Evolutionary conservation across 2,329 filamentous ascomycete genomes (phyloP), one percentile per base, ranked within the genome.

Genomic region (Xylaria sp.): DNA sequence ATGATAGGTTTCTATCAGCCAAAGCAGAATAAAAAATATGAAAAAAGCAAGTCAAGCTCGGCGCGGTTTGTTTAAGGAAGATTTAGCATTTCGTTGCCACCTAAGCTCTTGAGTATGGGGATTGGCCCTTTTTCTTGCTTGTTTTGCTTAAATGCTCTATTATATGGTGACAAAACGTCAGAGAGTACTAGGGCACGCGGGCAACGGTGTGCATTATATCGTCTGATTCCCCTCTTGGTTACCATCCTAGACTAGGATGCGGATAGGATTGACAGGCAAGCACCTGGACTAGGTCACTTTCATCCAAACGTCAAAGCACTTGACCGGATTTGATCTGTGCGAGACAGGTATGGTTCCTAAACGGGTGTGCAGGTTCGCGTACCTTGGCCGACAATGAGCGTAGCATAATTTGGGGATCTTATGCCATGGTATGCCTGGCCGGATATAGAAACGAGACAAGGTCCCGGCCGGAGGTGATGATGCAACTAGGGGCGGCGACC

Each of bases 391-490:
- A 81, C 80, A 78, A 81, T 81, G 82, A 83, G 81, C 80, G 82
- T 81, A 83, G 84, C 82, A 86, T 86, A 86, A 86, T 85, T 86
- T 85, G 85, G 81, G 79, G 82, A 85, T 86, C 83, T 86, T 86
- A 87, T 86, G 84, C 83, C 82, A 84, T 84, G 81, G 81, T 78
- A 76, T 78, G 64, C 73, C 72, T 77, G 82, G 78, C 82, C 81
- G 79, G 81, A 84, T 85, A 84, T 85, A 84, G 83, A 84, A 85
- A 82, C 81, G 80, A 79, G 77, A 80, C 77, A 74, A 75, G 73
- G 72, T 78, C 76, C 75, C 73, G 77, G 79, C 76, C 75, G 76
- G 76, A 78, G 75, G 75, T 74, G 76, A 81, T 81, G 81, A 83
- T 82, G 81, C 79, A 81, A 81, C 79, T 75, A 64, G 69, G 62